These are phyloP conservation scores for Tricholoma furcatifolium DNA, from an alignment of 768 basidiomycete genomes.

Conservation along the genomic window DNA sequence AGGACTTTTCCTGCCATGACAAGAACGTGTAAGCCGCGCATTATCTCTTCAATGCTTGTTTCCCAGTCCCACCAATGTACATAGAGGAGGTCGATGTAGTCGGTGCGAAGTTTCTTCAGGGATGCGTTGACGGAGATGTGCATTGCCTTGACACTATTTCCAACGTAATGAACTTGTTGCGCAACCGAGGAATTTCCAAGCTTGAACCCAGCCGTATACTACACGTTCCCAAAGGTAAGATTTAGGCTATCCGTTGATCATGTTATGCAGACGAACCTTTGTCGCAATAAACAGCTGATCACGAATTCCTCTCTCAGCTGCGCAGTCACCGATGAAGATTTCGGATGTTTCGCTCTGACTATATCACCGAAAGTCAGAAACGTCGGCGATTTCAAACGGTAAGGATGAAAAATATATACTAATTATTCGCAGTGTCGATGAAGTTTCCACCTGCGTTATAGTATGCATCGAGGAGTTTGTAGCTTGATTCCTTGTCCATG, in stretches of 20 bases:
- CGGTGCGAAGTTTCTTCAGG: constrained; percentile 44
- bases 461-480: constrained; percentile 41
- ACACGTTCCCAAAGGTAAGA: background rate
- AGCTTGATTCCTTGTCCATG: constrained; percentile 35
- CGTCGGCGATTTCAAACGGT: background rate
- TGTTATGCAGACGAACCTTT: constrained; percentile 22
- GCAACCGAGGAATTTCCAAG: constrained; percentile 18
- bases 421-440: constrained; percentile 41
- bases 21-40: constrained; percentile 52
- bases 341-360: constrained; percentile 42
- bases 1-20: constrained; percentile 52
- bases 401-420: constrained; percentile 20
- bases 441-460: constrained; percentile 41
- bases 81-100: constrained; percentile 48
- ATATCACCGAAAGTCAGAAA: background rate
- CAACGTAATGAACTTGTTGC: constrained; percentile 40
- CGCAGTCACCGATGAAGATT: constrained; percentile 49
- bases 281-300: constrained; percentile 47
- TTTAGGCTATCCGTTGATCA: no score
- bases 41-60: constrained; percentile 54
- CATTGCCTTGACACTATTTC: constrained; percentile 48
- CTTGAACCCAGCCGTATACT: constrained; percentile 34
- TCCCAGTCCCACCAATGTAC: constrained; percentile 53
- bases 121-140: constrained; percentile 39
- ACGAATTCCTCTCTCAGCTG: constrained; percentile 35